phyloP scores from a whole-genome alignment of 495 filamentous ascomycete species.

The Extremus antarcticus region DNA sequence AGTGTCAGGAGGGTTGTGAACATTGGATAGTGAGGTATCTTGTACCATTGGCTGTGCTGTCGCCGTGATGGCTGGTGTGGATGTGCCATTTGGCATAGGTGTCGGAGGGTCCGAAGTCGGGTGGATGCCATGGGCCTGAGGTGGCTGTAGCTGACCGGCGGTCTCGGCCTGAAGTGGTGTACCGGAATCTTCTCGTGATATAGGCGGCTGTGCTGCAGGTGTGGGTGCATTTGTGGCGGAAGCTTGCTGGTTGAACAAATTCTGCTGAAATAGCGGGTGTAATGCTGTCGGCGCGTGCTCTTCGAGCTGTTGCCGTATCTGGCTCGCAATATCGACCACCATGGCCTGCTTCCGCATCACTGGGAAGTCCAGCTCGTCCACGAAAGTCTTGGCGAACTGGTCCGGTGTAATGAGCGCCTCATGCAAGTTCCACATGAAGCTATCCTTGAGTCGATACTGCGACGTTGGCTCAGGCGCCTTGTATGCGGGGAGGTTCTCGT shows the following conservation, averaged over 20 bases:
- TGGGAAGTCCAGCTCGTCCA: conserved; percentile 89
- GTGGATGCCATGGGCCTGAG: conserved; percentile 10
- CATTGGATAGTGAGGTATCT: conserved; percentile 31
- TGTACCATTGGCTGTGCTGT: conserved; percentile 39
- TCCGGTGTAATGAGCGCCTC: conserved; percentile 91
- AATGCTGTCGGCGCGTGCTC: conserved; percentile 92
- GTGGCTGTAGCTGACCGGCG: conserved; percentile 6
- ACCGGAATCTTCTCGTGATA: conserved; percentile 33
- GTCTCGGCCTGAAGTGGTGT: conserved; percentile 31
- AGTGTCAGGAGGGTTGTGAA: conserved; percentile 75
- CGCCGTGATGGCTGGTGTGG: conserved; percentile 27
- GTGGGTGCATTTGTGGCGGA: conserved; percentile 18
- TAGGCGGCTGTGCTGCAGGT: conserved; percentile 25
- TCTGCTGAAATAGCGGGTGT: conserved; percentile 77
- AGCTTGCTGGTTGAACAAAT: conserved; percentile 37
- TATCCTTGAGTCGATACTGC: conserved; percentile 78
- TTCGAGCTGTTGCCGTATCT: conserved; percentile 89
- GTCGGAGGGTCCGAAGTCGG: conserved; percentile 34
- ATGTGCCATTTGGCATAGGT: conserved; percentile 38
- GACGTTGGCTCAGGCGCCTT: conserved; percentile 64
- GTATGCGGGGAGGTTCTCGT: conserved; percentile 61
- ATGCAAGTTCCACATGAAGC: conserved; percentile 95
- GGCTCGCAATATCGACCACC: conserved; percentile 71
- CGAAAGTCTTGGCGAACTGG: conserved; percentile 80
- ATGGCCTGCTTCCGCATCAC: conserved; percentile 46